Conservation (phyloP, 2,329 filamentous ascomycete species). For the Xylaria arbuscula region DNA sequence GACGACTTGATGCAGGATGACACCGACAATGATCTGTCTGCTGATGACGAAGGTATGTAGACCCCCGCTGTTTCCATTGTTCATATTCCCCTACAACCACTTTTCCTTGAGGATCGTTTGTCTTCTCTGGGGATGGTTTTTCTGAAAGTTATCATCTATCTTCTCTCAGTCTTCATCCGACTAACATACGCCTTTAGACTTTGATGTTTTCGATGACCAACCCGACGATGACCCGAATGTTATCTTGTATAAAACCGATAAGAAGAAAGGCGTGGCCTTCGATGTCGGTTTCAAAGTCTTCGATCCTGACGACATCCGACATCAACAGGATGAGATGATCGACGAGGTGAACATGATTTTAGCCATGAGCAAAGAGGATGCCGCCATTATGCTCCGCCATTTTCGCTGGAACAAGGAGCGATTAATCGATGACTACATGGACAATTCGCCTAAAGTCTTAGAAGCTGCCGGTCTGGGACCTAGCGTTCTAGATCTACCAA, state of each 20-base stretch:
- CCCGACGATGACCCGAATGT: slow-evolving; percentile 66
- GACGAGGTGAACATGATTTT: slow-evolving; percentile 92
- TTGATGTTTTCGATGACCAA: slow-evolving; percentile 69
- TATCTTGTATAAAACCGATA: slow-evolving; percentile 69
- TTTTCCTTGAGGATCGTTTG: not conserved
- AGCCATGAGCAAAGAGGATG: slow-evolving; percentile 87
- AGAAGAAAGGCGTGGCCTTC: slow-evolving; percentile 78
- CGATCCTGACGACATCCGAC: slow-evolving; percentile 82
- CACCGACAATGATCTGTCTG: slow-evolving; percentile 76
- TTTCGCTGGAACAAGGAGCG: slow-evolving; percentile 97
- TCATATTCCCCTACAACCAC: not conserved
- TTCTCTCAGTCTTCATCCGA: not conserved
- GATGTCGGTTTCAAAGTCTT: slow-evolving; percentile 88
- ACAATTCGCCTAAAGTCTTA: slow-evolving; percentile 80
- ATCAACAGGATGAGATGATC: slow-evolving; percentile 86
- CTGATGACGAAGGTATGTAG: slow-evolving; percentile 62
- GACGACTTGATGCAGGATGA: slow-evolving; percentile 80
- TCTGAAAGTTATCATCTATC: not conserved
- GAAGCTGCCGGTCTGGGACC: slow-evolving; percentile 85
- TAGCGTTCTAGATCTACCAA: slow-evolving; percentile 69
- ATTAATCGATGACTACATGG: slow-evolving; percentile 96
- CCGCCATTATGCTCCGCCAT: slow-evolving; percentile 88
- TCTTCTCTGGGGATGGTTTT: not conserved
- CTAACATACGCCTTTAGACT: slow-evolving; percentile 56
- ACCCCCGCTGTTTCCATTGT: slow-evolving; percentile 14